Conservation (phyloP, 202 grass and related monocot genomes). For the Hordeum pubiflorum region DNA sequence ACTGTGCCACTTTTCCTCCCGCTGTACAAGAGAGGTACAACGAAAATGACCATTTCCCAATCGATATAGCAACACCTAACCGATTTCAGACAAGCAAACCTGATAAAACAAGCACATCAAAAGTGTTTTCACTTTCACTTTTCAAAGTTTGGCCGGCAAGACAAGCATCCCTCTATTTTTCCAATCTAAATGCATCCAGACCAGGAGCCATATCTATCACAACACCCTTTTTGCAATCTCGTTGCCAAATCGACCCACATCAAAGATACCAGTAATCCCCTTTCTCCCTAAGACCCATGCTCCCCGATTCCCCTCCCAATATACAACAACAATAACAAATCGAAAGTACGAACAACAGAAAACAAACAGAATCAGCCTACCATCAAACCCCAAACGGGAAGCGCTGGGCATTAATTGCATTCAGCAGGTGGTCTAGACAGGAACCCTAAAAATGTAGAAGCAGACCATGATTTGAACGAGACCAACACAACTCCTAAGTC, state of each 20-base stretch:
- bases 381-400: slow-evolving; percentile 2
- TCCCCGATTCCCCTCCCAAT: not conserved
- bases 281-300: not conserved
- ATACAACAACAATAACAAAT: not conserved
- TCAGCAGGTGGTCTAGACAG: slow-evolving; percentile 22
- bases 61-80: slow-evolving; percentile 3
- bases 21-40: not conserved
- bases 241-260: not conserved
- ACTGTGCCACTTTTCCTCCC: not conserved
- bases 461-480: not conserved
- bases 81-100: not conserved
- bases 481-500: not conserved
- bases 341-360: not conserved
- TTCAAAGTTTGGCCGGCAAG: not conserved
- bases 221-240: not conserved
- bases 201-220: not conserved
- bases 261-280: not conserved
- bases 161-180: not conserved
- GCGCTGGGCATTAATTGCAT: not conserved
- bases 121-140: not conserved
- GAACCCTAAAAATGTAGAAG: slow-evolving; percentile 22
- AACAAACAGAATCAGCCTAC: not conserved
- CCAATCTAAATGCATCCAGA: not conserved
- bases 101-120: not conserved
- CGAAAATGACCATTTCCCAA: not conserved